Base-by-base conservation (phyloP, 768 basidiomycete species). In the Lactifluus echinatus region DNA sequence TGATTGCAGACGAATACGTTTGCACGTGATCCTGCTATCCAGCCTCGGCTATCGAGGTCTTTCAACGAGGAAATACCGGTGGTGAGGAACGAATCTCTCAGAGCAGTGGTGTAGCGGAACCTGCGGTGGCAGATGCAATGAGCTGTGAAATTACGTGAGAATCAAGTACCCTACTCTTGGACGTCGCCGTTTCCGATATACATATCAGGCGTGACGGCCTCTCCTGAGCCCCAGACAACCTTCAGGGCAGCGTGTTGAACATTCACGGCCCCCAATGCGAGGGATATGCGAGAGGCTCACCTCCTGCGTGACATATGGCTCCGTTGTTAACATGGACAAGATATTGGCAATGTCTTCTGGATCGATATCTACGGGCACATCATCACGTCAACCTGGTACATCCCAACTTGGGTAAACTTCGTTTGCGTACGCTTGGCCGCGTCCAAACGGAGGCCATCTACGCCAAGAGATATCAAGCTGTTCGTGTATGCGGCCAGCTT, bases 1-100 rank as follows among this genome's bases (percentile, higher is more conserved):
- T 86, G 85, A 63, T 87, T 84, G 0, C 79, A 72, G 4, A 86
- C 83, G 57, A 86, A 86, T 7, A 81, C 77, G 60, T 86, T 87
- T 0, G 84, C 84, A 15, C 64, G 61, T 0, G 66, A 70, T 2
- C 82, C 74, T 0, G 77, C 42, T 1, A 85, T 72, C 84, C 83
- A 87, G 2, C 82, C 82, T 65, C 67, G 70, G 56, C 68, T 74
- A 33, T 83, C 79, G 15, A 85, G 65, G 59, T 77, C 73, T 62
- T 79, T 74, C 23, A 86, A 68, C 37, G 64, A 71, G 2, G 78
- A 75, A 24, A 87, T 81, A 0, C 76, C 76, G 33, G 75, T 69
- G 8, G 72, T 72, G 2, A 69, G 70, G 68, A 86, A 86, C 0
- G 81, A 80, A 56, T 74, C 71, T 63, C 72, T 69, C 21, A 87